These are phyloP conservation scores for Globisporangium rhizosaccharum DNA, from an alignment of 352 stramenopile genomes.

Conservation along the genomic window DNA sequence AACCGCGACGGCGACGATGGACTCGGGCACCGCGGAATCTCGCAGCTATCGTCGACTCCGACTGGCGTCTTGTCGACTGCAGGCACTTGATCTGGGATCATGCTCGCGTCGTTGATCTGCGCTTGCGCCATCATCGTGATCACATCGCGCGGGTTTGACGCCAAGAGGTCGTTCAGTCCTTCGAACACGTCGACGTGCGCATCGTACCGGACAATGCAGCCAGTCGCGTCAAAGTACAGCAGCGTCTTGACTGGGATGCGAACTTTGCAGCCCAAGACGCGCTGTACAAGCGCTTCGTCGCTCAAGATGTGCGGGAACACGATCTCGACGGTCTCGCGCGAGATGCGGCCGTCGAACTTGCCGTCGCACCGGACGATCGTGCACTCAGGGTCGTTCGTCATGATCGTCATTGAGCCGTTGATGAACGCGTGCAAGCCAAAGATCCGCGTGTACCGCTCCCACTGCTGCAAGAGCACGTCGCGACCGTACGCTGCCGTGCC, in stretches of 20 bases:
- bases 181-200: constrained; percentile 6
- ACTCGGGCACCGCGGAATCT: too few relatives aligned
- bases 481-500: not conserved
- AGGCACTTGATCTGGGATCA: constrained; percentile 1
- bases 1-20: too few relatives aligned
- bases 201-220: constrained; percentile 3
- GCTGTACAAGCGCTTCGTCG: constrained; percentile 13
- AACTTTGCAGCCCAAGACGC: constrained; percentile 9
- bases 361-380: constrained; percentile 8
- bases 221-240: constrained; percentile 3
- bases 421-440: constrained; percentile 7
- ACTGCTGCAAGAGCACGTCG: constrained; percentile 8
- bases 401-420: not conserved
- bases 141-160: constrained; percentile 2
- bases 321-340: constrained; percentile 10
- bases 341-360: constrained; percentile 4
- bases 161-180: constrained; percentile 2
- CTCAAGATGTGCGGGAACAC: constrained; percentile 12
- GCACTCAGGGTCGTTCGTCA: constrained; percentile 2
- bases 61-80: too few relatives aligned
- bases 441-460: constrained; percentile 9
- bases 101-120: constrained; percentile 4
- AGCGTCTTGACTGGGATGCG: not conserved
- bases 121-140: constrained; percentile 10
- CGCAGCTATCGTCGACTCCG: too few relatives aligned